Evolutionary conservation across 2,329 filamentous ascomycete genomes (phyloP).

Genomic region (Furcasterigmium furcatum): DNA sequence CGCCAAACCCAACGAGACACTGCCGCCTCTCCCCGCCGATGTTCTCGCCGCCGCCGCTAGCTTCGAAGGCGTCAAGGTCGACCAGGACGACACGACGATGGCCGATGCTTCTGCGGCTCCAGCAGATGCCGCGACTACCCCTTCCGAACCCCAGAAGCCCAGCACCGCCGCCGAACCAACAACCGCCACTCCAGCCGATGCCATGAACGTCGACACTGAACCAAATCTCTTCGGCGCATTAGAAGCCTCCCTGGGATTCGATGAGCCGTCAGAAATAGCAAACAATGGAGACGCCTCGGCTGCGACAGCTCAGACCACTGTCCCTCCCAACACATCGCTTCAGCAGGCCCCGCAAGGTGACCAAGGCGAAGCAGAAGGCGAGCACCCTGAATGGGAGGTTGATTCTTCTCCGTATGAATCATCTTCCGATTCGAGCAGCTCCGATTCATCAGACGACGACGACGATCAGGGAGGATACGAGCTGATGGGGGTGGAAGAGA

Average conservation of each 20-base stretch:
- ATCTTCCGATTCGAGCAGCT: constrained; percentile 55
- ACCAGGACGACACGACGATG: not conserved
- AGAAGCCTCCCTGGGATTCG: constrained; percentile 38
- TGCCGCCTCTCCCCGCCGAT: constrained; percentile 33
- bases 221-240: constrained; percentile 37
- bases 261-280: constrained; percentile 16
- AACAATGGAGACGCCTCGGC: not conserved
- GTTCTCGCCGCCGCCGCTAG: constrained; percentile 23
- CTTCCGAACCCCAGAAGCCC: not conserved
- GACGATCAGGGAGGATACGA: constrained; percentile 62
- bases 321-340: constrained; percentile 1
- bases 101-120: not conserved
- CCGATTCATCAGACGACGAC: constrained; percentile 55
- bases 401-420: constrained; percentile 77
- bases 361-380: constrained; percentile 24
- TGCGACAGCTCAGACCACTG: constrained; percentile 3
- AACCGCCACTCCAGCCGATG: constrained; percentile 15
- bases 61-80: constrained; percentile 6
- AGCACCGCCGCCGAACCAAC: not conserved
- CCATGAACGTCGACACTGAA: constrained; percentile 33
- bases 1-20: constrained; percentile 36
- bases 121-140: not conserved
- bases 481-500: constrained; percentile 76
- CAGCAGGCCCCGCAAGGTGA: constrained; percentile 20
- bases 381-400: constrained; percentile 77